Evolutionary conservation across 1,139 yeast genomes (phyloP).

Genomic region (Yamadazyma songkhlaensis): DNA sequence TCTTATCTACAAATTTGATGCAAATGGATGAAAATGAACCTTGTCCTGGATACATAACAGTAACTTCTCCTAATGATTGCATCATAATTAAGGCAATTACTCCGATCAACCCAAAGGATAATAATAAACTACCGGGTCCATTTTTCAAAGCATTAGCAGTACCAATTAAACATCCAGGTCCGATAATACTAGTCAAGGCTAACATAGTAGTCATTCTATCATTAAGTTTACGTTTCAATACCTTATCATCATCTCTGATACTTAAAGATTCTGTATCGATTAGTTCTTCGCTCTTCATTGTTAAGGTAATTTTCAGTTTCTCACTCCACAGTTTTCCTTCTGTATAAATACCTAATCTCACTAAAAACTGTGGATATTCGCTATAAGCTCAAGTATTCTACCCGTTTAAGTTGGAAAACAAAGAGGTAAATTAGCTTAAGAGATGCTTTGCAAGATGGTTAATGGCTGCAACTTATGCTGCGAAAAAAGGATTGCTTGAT

Average conservation of each 20-base stretch:
- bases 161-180: constrained; percentile 52
- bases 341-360: too few species aligned
- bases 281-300: too few species aligned
- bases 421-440: too few species aligned
- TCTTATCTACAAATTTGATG: neutral
- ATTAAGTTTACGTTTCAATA: constrained; percentile 19
- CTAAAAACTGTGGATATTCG: too few species aligned
- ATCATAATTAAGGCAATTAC: constrained; percentile 56
- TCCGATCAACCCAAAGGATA: constrained; percentile 51
- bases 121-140: constrained; percentile 46
- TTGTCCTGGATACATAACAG: constrained; percentile 51
- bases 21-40: constrained; percentile 56
- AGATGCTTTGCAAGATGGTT: too few species aligned
- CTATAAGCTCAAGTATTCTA: too few species aligned
- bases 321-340: too few species aligned
- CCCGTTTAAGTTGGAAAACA: too few species aligned
- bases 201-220: constrained; percentile 45
- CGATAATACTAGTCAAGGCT: constrained; percentile 55
- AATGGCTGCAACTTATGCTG: too few species aligned
- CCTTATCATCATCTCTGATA: neutral
- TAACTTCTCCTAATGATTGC: constrained; percentile 57
- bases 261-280: too few species aligned
- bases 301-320: too few species aligned
- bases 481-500: too few species aligned
- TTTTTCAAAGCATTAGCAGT: constrained; percentile 42